Base-by-base conservation (phyloP, 345 rosid species). In the Lepidium didymum region DNA sequence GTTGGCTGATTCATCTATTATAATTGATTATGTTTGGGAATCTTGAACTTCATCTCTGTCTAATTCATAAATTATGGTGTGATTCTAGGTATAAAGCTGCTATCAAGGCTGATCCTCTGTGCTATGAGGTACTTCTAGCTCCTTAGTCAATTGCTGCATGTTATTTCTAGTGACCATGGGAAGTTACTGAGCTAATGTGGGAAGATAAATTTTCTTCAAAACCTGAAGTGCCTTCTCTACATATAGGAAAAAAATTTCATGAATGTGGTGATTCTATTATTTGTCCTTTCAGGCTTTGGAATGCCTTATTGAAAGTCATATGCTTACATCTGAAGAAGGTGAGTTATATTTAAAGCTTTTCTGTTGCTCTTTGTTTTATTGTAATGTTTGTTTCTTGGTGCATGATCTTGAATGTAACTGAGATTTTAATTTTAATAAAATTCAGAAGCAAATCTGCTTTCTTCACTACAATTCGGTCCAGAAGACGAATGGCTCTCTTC, bases 311-410 rank as follows among this genome's bases (percentile, higher is more conserved):
- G 95, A 87, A 73, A 89, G 89, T 75, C 97, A 94, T 80, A 91
- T 94, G 96, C 95, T 94, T 67, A 86, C 97, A 41, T 78, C 85
- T 58, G 93, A 94, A 66, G 97, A 94, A 84, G 99, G 99, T 89
- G 77, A 61, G 41, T 63, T 51, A 25, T 67, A 71, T 31, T 23
- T 60, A 7, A 57, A 52, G 45, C 21, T 41, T 29, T 64, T 54
- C 27, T 29, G 1, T n/a, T 36, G 6, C 58, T 65, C 27, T 52
- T 10, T 13, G 35, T 45, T 64, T 38, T 56, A 6, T 10, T 51
- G 23, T n/a, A n/a, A 56, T 68, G 38, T 68, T 43, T 42, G 50
- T 50, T 46, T 18, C 51, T 14, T 14, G 6, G 19, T 68, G 45
- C 69, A 46, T 45, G 36, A 58, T 29, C 57, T 45, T 10, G 29